Evolutionary conservation across 768 basidiomycete genomes (phyloP).

Genomic region (Tylopilus sp.): DNA sequence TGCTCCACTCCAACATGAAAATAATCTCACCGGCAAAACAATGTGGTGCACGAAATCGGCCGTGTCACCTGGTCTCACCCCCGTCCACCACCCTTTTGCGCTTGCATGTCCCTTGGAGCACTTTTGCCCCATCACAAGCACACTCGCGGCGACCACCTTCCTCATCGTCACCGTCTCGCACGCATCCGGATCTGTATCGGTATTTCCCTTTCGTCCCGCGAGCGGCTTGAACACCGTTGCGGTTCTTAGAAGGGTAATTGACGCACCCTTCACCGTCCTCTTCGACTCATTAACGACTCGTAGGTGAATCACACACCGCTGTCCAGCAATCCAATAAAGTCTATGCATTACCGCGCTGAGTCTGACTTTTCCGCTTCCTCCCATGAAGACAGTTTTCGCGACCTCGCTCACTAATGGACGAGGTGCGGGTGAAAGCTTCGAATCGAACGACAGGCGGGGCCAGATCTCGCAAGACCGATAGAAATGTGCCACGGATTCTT

Average conservation of each 20-base stretch:
- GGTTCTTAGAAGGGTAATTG: conserved; percentile 61
- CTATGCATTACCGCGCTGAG: conserved; percentile 69
- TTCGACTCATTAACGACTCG: conserved; percentile 64
- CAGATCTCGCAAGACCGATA: conserved; percentile 80
- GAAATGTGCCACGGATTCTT: conserved; percentile 82
- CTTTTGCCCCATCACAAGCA: conserved; percentile 62
- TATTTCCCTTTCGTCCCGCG: conserved; percentile 29
- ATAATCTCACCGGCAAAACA: conserved; percentile 62
- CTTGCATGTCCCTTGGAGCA: conserved; percentile 68
- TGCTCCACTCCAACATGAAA: not conserved
- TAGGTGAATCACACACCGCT: conserved; percentile 66
- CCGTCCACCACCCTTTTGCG: conserved; percentile 88
- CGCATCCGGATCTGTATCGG: conserved; percentile 47
- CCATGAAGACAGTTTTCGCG: conserved; percentile 54
- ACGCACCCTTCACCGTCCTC: conserved; percentile 62
- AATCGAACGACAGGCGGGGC: conserved; percentile 65
- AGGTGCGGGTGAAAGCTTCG: conserved; percentile 56
- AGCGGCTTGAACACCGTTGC: conserved; percentile 61
- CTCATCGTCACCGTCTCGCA: conserved; percentile 59
- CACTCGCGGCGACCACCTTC: conserved; percentile 63
- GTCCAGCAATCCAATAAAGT: conserved; percentile 78
- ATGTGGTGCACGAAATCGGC: conserved; percentile 68
- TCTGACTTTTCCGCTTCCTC: conserved; percentile 61
- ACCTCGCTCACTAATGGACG: conserved; percentile 57
- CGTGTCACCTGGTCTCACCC: conserved; percentile 60